These are phyloP conservation scores for Suillus discolor DNA, from an alignment of 768 basidiomycete genomes.

Conservation along the genomic window DNA sequence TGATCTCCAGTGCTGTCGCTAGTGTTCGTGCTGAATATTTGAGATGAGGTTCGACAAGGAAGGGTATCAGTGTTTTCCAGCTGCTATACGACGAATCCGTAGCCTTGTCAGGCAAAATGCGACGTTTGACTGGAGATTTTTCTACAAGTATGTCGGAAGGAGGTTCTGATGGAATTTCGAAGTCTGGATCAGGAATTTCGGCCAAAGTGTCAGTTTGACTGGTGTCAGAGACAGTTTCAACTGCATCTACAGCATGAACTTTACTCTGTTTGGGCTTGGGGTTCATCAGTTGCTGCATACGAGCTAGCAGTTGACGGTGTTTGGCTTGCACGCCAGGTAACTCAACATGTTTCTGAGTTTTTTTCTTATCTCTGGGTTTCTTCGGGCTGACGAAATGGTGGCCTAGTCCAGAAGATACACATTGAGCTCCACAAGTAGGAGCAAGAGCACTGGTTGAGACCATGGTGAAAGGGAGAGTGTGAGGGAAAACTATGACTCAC, in stretches of 20 bases:
- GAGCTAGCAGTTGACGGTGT: background rate
- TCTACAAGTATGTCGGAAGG: background rate
- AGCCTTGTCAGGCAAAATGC: slow-evolving; percentile 6
- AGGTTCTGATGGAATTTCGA: background rate
- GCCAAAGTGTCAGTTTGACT: background rate
- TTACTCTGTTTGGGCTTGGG: background rate
- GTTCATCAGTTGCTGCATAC: slow-evolving; percentile 7
- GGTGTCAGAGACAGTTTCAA: background rate
- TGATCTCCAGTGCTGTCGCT: background rate
- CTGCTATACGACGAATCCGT: slow-evolving; percentile 2
- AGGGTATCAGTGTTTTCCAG: slow-evolving; percentile 10
- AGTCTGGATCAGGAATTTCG: slow-evolving; percentile 1
- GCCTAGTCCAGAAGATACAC: slow-evolving; percentile 13
- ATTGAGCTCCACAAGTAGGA: background rate
- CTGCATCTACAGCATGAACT: background rate
- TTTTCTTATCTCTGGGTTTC: slow-evolving; percentile 17
- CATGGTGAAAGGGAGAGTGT: background rate
- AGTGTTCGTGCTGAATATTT: slow-evolving; percentile 1
- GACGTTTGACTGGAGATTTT: background rate
- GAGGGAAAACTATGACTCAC: background rate
- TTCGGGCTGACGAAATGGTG: slow-evolving; percentile 15
- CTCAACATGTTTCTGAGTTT: slow-evolving; percentile 10
- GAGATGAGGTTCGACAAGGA: background rate
- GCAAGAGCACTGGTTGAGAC: background rate
- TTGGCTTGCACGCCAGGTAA: slow-evolving; percentile 6